phyloP scores from a whole-genome alignment of 176 grass and related monocot genomes.

The Zizania latifolia region DNA sequence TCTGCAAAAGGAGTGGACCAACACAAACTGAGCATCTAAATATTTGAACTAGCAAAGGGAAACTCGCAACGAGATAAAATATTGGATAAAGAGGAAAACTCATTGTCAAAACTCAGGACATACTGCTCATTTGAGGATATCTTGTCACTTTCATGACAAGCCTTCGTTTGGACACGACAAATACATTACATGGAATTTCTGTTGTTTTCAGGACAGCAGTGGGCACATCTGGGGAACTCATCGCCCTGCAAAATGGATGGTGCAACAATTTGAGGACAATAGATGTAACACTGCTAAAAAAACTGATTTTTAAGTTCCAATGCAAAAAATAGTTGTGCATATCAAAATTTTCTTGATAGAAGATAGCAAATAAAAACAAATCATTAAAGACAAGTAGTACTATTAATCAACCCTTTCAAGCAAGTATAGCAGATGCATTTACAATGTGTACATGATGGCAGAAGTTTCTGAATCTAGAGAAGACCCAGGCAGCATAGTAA shows the following conservation, averaged over 20 bases:
- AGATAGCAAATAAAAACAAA: neutral
- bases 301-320: neutral
- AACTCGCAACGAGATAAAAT: neutral
- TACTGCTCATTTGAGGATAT: slow-evolving; percentile 34
- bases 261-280: neutral
- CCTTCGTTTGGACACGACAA: slow-evolving; percentile 58
- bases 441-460: neutral
- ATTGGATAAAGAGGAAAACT: neutral
- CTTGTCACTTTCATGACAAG: slow-evolving; percentile 59
- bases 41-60: neutral
- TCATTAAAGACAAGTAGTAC: neutral
- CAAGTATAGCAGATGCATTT: neutral
- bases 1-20: slow-evolving; percentile 37
- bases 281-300: neutral
- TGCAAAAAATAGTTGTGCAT: neutral
- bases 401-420: neutral
- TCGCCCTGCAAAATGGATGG: slow-evolving; percentile 38
- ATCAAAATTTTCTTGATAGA: too few species aligned
- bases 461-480: neutral
- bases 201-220: slow-evolving; percentile 41
- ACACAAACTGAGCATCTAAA: neutral
- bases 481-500: neutral
- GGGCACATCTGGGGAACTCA: slow-evolving; percentile 48
- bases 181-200: slow-evolving; percentile 64
- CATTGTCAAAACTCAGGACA: neutral